phyloP scores from a whole-genome alignment of 108 stramenopile species.

The Aureococcus anophagefferens region DNA sequence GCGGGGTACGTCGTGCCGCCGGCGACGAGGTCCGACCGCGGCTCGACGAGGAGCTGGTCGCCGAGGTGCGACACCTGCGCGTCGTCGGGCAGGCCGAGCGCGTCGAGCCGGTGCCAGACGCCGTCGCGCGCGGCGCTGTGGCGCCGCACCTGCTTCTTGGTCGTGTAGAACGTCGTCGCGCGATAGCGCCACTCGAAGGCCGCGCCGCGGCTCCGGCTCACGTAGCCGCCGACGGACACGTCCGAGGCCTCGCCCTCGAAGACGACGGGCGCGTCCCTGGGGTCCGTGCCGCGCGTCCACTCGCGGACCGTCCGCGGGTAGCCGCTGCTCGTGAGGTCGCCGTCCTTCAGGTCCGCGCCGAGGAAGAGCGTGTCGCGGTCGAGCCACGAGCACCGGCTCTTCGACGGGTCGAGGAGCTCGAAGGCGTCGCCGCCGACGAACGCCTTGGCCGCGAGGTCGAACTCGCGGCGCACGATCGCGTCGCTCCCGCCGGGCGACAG shows the following conservation, averaged over 20 bases:
- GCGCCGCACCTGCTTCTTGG: conserved; percentile 10
- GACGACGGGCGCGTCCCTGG: conserved; percentile 66
- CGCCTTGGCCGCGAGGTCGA: conserved; percentile 55
- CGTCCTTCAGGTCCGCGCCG: conserved; percentile 49
- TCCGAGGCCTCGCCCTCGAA: conserved; percentile 78
- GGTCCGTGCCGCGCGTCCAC: conserved; percentile 73
- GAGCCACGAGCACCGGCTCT: conserved; percentile 53
- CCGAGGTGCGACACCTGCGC: not conserved
- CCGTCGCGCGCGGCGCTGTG: not conserved
- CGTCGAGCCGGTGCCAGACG: not conserved
- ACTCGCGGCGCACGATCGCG: conserved; percentile 71
- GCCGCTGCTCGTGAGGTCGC: conserved; percentile 61
- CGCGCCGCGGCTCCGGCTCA: conserved; percentile 53
- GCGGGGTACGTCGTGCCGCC: conserved; percentile 3
- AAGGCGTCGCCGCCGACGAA: conserved; percentile 53
- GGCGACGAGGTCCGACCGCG: conserved; percentile 14
- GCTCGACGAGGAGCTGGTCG: conserved; percentile 14
- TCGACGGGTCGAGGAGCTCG: conserved; percentile 57
- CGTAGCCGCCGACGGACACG: conserved; percentile 61
- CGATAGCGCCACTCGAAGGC: conserved; percentile 60
- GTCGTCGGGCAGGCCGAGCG: conserved; percentile 14
- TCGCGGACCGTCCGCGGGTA: conserved; percentile 76
- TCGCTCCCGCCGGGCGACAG: conserved; percentile 79
- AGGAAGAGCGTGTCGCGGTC: conserved; percentile 47
- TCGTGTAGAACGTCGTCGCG: conserved; percentile 70